A percentile compares a stretch with the other conserved stretches of the same genome.
Conservation (phyloP, 1,139 yeast genomes). For the Suzukiozyma palmioleophila region DNA sequence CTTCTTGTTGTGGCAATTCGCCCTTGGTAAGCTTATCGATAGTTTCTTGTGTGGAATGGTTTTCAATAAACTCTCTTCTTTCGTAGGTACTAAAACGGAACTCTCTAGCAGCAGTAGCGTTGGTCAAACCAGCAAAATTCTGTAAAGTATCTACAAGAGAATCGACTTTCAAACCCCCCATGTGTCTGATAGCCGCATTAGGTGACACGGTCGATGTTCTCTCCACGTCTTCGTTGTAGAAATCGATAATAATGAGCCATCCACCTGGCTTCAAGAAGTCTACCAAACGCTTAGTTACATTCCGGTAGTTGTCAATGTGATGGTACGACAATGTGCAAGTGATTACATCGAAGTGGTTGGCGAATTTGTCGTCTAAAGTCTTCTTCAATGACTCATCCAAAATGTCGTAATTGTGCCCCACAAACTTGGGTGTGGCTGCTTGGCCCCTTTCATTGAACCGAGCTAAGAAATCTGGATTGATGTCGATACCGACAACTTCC, state of each 20-base stretch:
- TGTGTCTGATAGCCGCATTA: slow-evolving; percentile 25
- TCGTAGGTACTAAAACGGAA: slow-evolving; percentile 22
- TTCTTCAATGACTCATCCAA: slow-evolving; percentile 18
- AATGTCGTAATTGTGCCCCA: slow-evolving; percentile 23
- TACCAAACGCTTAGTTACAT: slow-evolving; percentile 27
- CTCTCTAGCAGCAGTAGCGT: slow-evolving; percentile 22
- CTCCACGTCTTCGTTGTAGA: slow-evolving; percentile 32
- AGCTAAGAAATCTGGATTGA: slow-evolving; percentile 25
- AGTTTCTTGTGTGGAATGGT: slow-evolving; percentile 18
- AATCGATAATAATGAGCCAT: slow-evolving; percentile 31
- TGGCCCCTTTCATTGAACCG: slow-evolving; percentile 17
- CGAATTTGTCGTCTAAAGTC: slow-evolving; percentile 15
- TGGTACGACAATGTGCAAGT: slow-evolving; percentile 38
- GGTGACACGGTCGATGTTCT: slow-evolving; percentile 1
- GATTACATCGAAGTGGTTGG: slow-evolving; percentile 26
- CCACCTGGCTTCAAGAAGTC: slow-evolving; percentile 33
- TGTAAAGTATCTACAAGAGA: slow-evolving; percentile 20
- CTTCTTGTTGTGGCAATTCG: slow-evolving; percentile 11
- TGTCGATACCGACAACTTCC: slow-evolving; percentile 34
- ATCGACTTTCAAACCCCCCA: slow-evolving; percentile 30
- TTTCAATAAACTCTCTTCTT: slow-evolving; percentile 17
- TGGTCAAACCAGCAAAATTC: slow-evolving; percentile 17
- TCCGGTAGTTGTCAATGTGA: slow-evolving; percentile 31
- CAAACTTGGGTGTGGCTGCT: slow-evolving; percentile 8
- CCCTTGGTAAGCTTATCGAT: slow-evolving; percentile 15